A percentile compares a stretch with the other conserved stretches of the same genome.
These are phyloP conservation scores for Xenosphaeropsis pyriputrescens DNA, from an alignment of 2,329 filamentous ascomycete species.

Conservation along the genomic window DNA sequence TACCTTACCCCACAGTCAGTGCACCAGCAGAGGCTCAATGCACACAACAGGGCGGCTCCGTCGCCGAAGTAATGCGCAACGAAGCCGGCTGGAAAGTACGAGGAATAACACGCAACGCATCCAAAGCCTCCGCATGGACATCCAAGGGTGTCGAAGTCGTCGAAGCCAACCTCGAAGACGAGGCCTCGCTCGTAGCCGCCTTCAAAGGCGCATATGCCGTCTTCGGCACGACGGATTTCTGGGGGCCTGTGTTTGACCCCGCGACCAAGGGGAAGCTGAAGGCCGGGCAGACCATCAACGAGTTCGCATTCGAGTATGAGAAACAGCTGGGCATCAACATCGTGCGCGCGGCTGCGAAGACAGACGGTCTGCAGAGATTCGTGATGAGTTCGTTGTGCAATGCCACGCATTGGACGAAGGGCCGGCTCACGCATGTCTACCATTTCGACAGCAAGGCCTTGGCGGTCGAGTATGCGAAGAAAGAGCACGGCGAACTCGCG, in stretches of 20 bases:
- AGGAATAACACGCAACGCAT: conserved; percentile 28
- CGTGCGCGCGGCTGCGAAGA: conserved; percentile 19
- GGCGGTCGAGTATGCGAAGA: conserved; percentile 13
- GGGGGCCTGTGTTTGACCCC: conserved; percentile 16
- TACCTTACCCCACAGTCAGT: background rate
- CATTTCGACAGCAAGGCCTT: conserved; percentile 23
- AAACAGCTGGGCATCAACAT: conserved; percentile 21
- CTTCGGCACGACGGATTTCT: conserved; percentile 41
- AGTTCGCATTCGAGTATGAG: conserved; percentile 18
- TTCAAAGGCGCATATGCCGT: conserved; percentile 32
- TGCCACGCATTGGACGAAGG: conserved; percentile 19
- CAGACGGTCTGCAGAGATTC: conserved; percentile 11
- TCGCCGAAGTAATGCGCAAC: conserved; percentile 26
- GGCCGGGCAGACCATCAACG: conserved; percentile 7
- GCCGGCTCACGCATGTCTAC: conserved; percentile 21
- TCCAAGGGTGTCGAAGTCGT: conserved; percentile 26
- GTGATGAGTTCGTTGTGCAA: conserved; percentile 22
- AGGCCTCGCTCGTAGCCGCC: conserved; percentile 19
- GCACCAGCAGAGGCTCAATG: no score
- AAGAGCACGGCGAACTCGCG: conserved; percentile 11
- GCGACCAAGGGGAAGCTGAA: conserved; percentile 5
- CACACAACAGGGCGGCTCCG: conserved; percentile 23
- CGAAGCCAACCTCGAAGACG: conserved; percentile 25
- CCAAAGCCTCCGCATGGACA: conserved; percentile 20
- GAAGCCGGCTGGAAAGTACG: conserved; percentile 25